Evolutionary conservation across 2,329 filamentous ascomycete genomes (phyloP), one percentile per base, ranked within the genome.

Genomic region (Zymoseptoria brevis): DNA sequence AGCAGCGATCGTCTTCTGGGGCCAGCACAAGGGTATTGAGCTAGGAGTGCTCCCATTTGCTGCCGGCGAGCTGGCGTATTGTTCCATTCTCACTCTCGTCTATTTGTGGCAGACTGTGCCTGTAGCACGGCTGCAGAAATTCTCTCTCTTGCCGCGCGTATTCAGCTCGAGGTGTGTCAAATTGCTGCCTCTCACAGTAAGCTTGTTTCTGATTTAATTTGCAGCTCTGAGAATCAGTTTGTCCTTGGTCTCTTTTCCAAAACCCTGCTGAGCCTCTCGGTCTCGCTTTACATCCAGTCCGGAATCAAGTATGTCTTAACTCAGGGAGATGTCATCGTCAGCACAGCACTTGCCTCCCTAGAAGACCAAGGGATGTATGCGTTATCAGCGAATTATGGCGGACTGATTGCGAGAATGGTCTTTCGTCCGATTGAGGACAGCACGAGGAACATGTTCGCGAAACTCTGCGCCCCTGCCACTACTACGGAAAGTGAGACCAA

Each of bases 361-460:
- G 80, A 84, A 50, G 88, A 92, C 4, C 94, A 97, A 76, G 94
- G 94, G 13, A 86, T 90, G 41, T 99, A 97, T 71, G 90, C 92
- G 0, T 81, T 99, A 4, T 94, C 93, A 56, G 91, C 91, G 68
- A 99, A 97, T 74, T 99, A 81, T 72, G 94, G 94, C 21, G 89
- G 92, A 2, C 82, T 99, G 0, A 77, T 96, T 26, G 94, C 94
- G 0, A 84, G 94, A 2, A 84, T 97, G 64, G 77, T 99, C 55
- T 93, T 99, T 72, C 94, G 97, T 69, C 95, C 94, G 7, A 85
- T 99, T 60, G 94, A 99, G 74, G 95, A 99, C 75, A 93, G 88
- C 72, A 92, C 88, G 64, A 87, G 95, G 48, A 91, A 87, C 70
- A 86, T 96, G 71, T 96, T 97, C 68, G 92, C 90, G 56, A 88